These are phyloP conservation scores for Calonectria montana DNA, from an alignment of 2,329 filamentous ascomycete species.

Conservation along the genomic window DNA sequence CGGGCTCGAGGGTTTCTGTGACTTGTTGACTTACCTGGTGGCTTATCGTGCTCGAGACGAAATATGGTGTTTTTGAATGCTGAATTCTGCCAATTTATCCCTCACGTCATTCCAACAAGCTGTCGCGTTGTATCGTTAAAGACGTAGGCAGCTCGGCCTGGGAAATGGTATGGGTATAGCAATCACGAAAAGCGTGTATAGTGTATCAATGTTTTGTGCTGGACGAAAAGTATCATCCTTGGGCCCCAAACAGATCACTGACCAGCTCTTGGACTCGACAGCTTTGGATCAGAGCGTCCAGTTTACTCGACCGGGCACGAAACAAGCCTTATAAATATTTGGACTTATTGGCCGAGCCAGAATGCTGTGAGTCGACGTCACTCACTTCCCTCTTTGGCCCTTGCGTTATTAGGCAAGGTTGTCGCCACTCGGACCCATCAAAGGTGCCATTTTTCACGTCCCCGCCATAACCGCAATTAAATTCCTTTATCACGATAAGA, in stretches of 20 bases:
- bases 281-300: not conserved
- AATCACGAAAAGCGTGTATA: not conserved
- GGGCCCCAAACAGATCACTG: not conserved
- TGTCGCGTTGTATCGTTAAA: not conserved
- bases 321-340: conserved; percentile 11
- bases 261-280: not conserved
- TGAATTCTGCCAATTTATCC: not conserved
- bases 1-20: not conserved
- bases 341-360: conserved; percentile 8
- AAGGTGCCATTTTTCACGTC: conserved; percentile 8
- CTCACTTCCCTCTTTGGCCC: conserved; percentile 7
- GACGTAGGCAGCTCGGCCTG: not conserved
- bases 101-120: conserved; percentile 9
- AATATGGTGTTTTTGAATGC: not conserved
- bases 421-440: conserved; percentile 12
- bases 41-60: not conserved
- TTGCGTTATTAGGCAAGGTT: conserved; percentile 15
- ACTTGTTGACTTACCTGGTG: not conserved
- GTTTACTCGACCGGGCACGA: not conserved
- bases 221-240: not conserved
- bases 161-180: not conserved
- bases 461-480: conserved; percentile 16
- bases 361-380: conserved; percentile 14
- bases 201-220: not conserved
- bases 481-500: not conserved